Conservation (phyloP, 2,329 filamentous ascomycete species). For the Fusarium torulosum region DNA sequence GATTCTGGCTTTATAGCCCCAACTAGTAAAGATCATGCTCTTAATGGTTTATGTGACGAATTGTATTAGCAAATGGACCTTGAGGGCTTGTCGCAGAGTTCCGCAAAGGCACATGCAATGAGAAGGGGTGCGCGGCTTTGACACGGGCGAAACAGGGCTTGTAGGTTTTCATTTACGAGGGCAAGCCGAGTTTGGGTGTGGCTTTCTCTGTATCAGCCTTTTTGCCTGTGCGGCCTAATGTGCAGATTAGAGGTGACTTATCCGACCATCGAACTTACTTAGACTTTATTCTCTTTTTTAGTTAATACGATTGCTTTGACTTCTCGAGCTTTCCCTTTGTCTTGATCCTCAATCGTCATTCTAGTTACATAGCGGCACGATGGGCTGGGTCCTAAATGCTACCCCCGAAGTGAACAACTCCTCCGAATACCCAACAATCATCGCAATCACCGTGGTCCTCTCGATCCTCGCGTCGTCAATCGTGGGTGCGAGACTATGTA, state of each 20-base stretch:
- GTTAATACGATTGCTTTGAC: not conserved
- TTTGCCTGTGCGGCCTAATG: too few relatives aligned
- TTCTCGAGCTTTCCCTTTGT: not conserved
- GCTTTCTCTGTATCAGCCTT: not conserved
- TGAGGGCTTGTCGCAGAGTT: not conserved
- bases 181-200: not conserved
- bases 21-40: not conserved
- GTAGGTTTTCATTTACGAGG: not conserved
- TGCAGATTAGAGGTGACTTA: too few relatives aligned
- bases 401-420: conserved; percentile 59
- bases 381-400: conserved; percentile 66
- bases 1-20: not conserved
- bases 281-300: not conserved
- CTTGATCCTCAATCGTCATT: not conserved
- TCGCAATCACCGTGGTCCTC: conserved; percentile 62
- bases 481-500: conserved; percentile 58
- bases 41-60: not conserved
- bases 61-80: not conserved
- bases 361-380: conserved; percentile 41
- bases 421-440: conserved; percentile 63
- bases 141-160: not conserved
- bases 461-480: conserved; percentile 58
- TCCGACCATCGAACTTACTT: too few relatives aligned
- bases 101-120: not conserved
- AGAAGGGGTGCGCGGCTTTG: not conserved